Percentiles rank a stretch among this genome's conserved stretches.
These are phyloP conservation scores for Microdochium bolleyi DNA, from an alignment of 2,329 filamentous ascomycete genomes.

Conservation along the genomic window DNA sequence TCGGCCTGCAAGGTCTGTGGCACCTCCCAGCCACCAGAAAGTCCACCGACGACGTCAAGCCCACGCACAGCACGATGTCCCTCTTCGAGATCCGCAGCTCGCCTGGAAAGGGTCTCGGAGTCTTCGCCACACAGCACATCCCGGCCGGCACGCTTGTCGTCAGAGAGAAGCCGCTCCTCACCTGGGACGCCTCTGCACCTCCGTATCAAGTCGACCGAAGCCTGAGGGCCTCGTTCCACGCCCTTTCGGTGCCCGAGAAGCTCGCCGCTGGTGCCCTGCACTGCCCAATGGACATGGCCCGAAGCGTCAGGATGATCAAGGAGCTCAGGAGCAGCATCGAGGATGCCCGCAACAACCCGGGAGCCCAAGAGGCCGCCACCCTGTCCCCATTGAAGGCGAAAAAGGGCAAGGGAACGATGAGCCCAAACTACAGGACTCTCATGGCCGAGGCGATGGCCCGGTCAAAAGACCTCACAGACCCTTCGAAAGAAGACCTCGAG, in stretches of 20 bases:
- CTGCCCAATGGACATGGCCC: background rate
- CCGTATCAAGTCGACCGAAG: slow-evolving; percentile 23
- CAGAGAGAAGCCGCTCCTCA: slow-evolving; percentile 25
- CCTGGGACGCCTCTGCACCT: slow-evolving; percentile 15
- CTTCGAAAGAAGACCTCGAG: background rate
- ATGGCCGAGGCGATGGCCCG: background rate
- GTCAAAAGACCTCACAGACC: background rate
- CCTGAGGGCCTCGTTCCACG: slow-evolving; percentile 14
- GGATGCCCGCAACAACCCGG: slow-evolving; percentile 10
- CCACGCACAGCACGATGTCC: background rate
- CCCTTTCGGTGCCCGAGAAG: slow-evolving; percentile 10
- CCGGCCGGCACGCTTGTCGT: slow-evolving; percentile 27
- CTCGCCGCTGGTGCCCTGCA: background rate
- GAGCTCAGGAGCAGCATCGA: background rate
- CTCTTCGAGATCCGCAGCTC: slow-evolving; percentile 15
- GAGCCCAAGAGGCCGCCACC: slow-evolving; percentile 4
- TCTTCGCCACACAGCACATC: slow-evolving; percentile 24
- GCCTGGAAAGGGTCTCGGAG: slow-evolving; percentile 29
- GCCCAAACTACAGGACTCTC: too few relatives aligned
- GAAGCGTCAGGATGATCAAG: background rate
- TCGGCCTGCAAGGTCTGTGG: too few relatives aligned
- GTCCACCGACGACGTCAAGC: too few relatives aligned
- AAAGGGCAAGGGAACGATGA: too few relatives aligned
- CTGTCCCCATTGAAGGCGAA: too few relatives aligned
- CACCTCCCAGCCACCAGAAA: too few relatives aligned